Conservation (phyloP, 768 basidiomycete genomes). For the Botryobasidium botryosum region DNA sequence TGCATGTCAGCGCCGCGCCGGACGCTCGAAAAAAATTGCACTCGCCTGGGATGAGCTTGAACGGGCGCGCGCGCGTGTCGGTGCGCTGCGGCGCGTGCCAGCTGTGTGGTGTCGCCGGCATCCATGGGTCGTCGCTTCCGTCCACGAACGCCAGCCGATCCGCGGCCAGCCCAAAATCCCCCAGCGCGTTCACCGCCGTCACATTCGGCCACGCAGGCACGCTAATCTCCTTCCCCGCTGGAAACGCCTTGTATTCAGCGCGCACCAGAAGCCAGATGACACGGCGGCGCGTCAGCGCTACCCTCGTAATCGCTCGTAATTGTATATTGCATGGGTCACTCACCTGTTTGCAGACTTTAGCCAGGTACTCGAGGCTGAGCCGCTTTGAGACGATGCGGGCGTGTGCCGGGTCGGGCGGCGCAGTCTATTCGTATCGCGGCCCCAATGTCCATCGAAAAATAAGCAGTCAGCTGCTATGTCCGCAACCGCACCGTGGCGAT, state of each 20-base stretch:
- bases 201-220: conserved; percentile 66
- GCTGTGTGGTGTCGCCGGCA: conserved; percentile 71
- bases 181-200: conserved; percentile 63
- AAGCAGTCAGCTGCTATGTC: not conserved
- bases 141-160: conserved; percentile 80
- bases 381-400: conserved; percentile 68
- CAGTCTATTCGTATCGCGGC: conserved; percentile 30
- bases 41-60: conserved; percentile 51
- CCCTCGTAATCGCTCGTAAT: too few species aligned
- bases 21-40: too few species aligned
- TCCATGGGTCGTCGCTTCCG: conserved; percentile 78
- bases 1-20: too few species aligned
- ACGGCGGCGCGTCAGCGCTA: too few species aligned
- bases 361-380: conserved; percentile 53
- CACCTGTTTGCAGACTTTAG: conserved; percentile 51
- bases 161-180: conserved; percentile 67
- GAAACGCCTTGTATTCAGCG: conserved; percentile 50
- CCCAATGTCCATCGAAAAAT: not conserved
- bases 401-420: conserved; percentile 48
- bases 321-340: too few species aligned
- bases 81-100: conserved; percentile 45
- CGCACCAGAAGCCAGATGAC: too few species aligned
- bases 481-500: not conserved
- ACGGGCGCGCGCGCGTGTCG: conserved; percentile 61
- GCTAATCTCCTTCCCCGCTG: conserved; percentile 53